Percentiles rank a stretch among this genome's conserved stretches.
Evolutionary conservation across 805 yeast genomes (phyloP).

Genomic region (Candida yuanshanica): DNA sequence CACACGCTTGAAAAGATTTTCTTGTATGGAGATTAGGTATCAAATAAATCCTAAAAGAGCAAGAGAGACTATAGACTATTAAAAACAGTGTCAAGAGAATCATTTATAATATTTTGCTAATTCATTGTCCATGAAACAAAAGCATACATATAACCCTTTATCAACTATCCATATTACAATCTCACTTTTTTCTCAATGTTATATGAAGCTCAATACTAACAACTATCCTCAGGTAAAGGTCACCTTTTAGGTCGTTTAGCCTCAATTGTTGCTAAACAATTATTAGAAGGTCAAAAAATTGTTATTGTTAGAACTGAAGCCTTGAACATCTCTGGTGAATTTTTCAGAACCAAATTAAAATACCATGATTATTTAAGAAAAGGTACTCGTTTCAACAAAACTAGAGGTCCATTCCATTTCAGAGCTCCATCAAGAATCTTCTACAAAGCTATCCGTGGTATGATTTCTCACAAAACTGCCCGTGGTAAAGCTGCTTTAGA

Average conservation of each 20-base stretch:
- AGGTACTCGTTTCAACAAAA: slow-evolving; percentile 98
- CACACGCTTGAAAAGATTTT: too few species aligned
- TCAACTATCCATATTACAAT: not conserved
- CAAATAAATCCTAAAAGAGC: not conserved
- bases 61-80: not conserved
- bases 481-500: slow-evolving; percentile 99
- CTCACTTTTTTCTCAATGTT: not conserved
- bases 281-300: slow-evolving; percentile 96
- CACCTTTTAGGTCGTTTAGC: slow-evolving; percentile 99
- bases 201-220: slow-evolving; percentile 16
- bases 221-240: slow-evolving; percentile 67
- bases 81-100: not conserved
- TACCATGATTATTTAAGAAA: slow-evolving; percentile 99
- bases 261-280: slow-evolving; percentile 96
- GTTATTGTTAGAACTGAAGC: slow-evolving; percentile 97
- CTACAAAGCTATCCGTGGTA: slow-evolving; percentile 99
- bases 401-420: slow-evolving; percentile 99
- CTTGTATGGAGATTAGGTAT: not conserved
- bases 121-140: not conserved
- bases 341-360: slow-evolving; percentile 99
- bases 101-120: not conserved
- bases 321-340: slow-evolving; percentile 98
- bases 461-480: slow-evolving; percentile 99
- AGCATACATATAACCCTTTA: not conserved
- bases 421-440: slow-evolving; percentile 99